Conservation (phyloP, 768 basidiomycete genomes). For the Suillus brevipes region DNA sequence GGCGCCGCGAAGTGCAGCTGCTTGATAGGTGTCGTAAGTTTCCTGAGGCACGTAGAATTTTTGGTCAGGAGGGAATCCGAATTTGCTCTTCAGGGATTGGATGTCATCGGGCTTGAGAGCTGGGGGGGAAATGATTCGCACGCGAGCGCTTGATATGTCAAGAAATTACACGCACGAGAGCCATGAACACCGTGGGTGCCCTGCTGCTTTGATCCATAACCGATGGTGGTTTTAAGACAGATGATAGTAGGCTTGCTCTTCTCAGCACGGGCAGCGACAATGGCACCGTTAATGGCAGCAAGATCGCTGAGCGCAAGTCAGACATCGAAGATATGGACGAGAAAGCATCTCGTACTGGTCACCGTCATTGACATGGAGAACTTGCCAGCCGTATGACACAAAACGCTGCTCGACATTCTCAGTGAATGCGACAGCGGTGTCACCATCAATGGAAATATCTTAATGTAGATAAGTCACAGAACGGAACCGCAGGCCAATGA, state of each 20-base stretch:
- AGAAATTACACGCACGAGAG: constrained; percentile 61
- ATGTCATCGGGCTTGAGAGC: constrained; percentile 95
- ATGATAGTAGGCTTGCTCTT: constrained; percentile 87
- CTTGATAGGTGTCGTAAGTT: constrained; percentile 67
- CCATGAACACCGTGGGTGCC: constrained; percentile 96
- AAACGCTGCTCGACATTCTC: constrained; percentile 91
- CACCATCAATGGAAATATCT: constrained; percentile 97
- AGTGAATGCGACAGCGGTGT: constrained; percentile 90
- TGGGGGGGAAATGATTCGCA: constrained; percentile 30
- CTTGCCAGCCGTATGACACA: constrained; percentile 92
- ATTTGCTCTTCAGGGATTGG: constrained; percentile 76
- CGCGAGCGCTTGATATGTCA: constrained; percentile 1
- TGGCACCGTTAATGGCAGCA: constrained; percentile 72
- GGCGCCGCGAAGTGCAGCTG: constrained; percentile 71
- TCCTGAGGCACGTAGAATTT: constrained; percentile 77
- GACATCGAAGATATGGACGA: constrained; percentile 2
- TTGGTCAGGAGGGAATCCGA: constrained; percentile 76
- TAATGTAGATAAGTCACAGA: constrained; percentile 3
- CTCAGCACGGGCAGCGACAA: constrained; percentile 73
- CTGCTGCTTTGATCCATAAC: constrained; percentile 89
- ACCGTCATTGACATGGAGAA: constrained; percentile 79
- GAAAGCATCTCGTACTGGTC: constrained; percentile 52
- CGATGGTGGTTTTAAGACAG: constrained; percentile 85
- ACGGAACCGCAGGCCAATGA: constrained; percentile 2
- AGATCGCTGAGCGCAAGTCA: constrained; percentile 58